Evolutionary conservation across 352 stramenopile genomes (phyloP).

Genomic region (Phytophthora idaei): DNA sequence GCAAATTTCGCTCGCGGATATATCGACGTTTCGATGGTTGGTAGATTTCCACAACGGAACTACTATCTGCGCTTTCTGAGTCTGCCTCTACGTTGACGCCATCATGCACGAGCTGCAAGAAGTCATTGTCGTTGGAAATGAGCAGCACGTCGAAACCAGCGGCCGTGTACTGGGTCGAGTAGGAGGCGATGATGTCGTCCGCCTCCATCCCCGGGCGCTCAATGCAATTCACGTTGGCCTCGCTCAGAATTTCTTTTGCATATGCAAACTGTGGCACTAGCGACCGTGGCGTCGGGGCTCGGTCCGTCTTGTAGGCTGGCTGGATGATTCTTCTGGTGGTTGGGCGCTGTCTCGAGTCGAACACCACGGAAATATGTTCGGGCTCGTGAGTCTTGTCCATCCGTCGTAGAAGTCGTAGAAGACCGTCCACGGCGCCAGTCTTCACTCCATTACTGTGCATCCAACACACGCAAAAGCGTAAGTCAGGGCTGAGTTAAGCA

Average conservation of each 20-base stretch:
- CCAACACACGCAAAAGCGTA: neutral
- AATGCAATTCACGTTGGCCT: constrained; percentile 55
- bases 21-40: constrained; percentile 76
- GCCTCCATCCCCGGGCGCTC: constrained; percentile 56
- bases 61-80: neutral
- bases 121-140: constrained; percentile 77
- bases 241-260: constrained; percentile 37
- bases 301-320: constrained; percentile 56
- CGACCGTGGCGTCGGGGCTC: constrained; percentile 42
- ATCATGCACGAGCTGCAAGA: constrained; percentile 61
- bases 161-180: constrained; percentile 45
- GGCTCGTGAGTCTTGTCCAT: constrained; percentile 56
- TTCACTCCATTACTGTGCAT: constrained; percentile 38
- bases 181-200: constrained; percentile 75
- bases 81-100: constrained; percentile 3
- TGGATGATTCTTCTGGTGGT: constrained; percentile 57
- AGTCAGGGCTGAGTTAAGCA: neutral
- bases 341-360: constrained; percentile 53
- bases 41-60: constrained; percentile 63
- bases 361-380: constrained; percentile 64
- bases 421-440: constrained; percentile 49
- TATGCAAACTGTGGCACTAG: constrained; percentile 51
- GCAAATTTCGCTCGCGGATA: constrained; percentile 64
- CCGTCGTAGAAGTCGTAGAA: constrained; percentile 48
- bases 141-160: constrained; percentile 63